Percentiles rank a stretch among this genome's conserved stretches.
phyloP scores from a whole-genome alignment of 1,284 basidiomycete species.

The Cryptococcus sp. region DNA sequence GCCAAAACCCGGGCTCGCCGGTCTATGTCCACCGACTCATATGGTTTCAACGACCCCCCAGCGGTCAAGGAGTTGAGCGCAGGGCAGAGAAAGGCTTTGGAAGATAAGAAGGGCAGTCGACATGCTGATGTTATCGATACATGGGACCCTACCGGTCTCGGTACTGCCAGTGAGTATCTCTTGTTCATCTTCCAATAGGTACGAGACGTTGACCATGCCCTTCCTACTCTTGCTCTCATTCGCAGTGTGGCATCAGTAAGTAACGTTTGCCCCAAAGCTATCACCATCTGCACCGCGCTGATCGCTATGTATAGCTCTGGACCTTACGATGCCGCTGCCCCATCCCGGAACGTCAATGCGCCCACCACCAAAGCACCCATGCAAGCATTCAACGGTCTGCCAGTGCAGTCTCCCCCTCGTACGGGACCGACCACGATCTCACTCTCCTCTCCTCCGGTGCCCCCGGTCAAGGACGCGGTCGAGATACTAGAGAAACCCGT shows the following conservation, averaged over 20 bases:
- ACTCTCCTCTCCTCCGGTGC: constrained; percentile 25
- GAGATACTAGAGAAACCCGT: constrained; percentile 2
- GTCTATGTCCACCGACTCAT: constrained; percentile 42
- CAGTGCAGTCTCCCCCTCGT: constrained; percentile 17
- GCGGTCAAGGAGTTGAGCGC: constrained; percentile 29
- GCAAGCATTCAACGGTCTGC: constrained; percentile 42
- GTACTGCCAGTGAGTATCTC: constrained; percentile 44
- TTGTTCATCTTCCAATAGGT: neutral
- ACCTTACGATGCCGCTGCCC: constrained; percentile 53
- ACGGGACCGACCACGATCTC: constrained; percentile 27
- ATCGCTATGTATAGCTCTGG: constrained; percentile 34
- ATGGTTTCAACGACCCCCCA: constrained; percentile 24
- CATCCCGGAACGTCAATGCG: constrained; percentile 48
- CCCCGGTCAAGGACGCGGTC: constrained; percentile 21
- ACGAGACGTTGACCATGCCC: neutral
- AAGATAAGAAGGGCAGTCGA: constrained; percentile 46
- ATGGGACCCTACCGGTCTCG: constrained; percentile 53
- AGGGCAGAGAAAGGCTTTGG: constrained; percentile 37
- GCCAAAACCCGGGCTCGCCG: constrained; percentile 26
- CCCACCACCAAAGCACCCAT: constrained; percentile 46
- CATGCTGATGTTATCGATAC: constrained; percentile 54
- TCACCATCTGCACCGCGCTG: neutral
- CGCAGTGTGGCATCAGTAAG: constrained; percentile 53
- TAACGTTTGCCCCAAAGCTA: neutral
- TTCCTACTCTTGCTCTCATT: neutral